Conservation (phyloP, 768 basidiomycete species). For the Rhodosporidiobolus sp. region DNA sequence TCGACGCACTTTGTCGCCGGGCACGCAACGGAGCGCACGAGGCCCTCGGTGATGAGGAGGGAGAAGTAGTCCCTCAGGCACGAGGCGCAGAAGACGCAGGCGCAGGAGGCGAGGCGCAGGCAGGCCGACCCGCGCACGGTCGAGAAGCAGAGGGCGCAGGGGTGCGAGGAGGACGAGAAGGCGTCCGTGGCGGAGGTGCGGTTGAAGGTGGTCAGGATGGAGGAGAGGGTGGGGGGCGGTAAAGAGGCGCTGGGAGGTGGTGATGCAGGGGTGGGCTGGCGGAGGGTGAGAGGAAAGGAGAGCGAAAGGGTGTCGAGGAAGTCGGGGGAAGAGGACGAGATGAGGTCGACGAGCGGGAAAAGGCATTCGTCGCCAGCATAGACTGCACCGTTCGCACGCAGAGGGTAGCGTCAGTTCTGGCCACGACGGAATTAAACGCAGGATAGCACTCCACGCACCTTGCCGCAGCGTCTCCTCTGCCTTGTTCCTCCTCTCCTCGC, state of each 20-base stretch:
- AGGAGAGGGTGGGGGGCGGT: not conserved
- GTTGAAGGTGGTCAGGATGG: conserved; percentile 1
- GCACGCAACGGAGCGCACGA: conserved; percentile 39
- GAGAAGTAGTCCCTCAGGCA: conserved; percentile 41
- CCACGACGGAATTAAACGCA: too few relatives aligned
- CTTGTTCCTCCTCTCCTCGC: not conserved
- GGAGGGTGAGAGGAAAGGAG: conserved; percentile 10
- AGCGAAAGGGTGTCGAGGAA: conserved; percentile 9
- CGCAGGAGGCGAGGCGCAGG: conserved; percentile 15
- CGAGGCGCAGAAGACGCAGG: conserved; percentile 34
- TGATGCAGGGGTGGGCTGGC: not conserved
- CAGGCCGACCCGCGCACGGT: conserved; percentile 8
- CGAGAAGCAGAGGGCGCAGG: conserved; percentile 25
- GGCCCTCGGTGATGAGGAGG: conserved; percentile 43
- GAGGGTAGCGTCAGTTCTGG: not conserved
- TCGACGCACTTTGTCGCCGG: conserved; percentile 36
- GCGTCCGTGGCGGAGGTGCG: not conserved
- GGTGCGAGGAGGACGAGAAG: conserved; percentile 11
- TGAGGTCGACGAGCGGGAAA: conserved; percentile 17
- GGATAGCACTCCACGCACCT: conserved; percentile 3
- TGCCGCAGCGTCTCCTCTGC: not conserved
- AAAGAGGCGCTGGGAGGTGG: not conserved
- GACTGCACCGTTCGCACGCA: too few relatives aligned
- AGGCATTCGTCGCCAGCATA: conserved; percentile 33
- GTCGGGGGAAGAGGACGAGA: conserved; percentile 8